Conservation (phyloP, 352 stramenopile genomes). For the Phytophthora syringae region DNA sequence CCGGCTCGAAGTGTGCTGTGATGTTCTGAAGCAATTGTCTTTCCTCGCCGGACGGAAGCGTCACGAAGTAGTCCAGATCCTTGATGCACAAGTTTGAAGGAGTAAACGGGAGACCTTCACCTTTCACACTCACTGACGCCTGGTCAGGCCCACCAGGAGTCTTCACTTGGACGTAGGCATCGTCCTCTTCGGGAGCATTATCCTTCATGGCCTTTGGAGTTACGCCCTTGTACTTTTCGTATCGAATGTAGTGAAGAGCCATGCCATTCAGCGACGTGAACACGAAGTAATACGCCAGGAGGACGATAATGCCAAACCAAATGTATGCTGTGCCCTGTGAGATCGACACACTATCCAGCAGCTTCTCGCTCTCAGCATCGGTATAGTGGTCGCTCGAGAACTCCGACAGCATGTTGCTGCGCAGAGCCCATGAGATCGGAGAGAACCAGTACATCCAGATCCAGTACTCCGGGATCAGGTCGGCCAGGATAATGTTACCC, state of each 20-base stretch:
- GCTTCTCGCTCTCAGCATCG: neutral
- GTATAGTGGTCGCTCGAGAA: conserved; percentile 50
- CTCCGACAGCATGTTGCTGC: conserved; percentile 63
- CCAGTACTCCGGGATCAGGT: conserved; percentile 74
- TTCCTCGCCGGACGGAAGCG: conserved; percentile 54
- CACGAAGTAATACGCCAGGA: conserved; percentile 60
- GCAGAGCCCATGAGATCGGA: conserved; percentile 64
- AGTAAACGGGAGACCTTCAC: conserved; percentile 42
- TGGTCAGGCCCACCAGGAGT: neutral
- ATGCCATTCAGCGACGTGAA: conserved; percentile 57
- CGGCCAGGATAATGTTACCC: conserved; percentile 71
- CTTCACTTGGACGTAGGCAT: neutral
- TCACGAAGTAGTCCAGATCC: conserved; percentile 59
- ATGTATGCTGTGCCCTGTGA: conserved; percentile 48
- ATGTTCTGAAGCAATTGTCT: conserved; percentile 50
- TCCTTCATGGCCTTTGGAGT: neutral
- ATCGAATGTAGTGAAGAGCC: conserved; percentile 60
- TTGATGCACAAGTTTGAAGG: conserved; percentile 54
- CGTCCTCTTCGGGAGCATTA: neutral
- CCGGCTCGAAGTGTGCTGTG: conserved; percentile 60
- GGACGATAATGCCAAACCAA: conserved; percentile 53
- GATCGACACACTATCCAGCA: conserved; percentile 48
- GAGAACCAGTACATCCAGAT: conserved; percentile 85
- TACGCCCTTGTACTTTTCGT: conserved; percentile 42
- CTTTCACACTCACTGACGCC: neutral